phyloP scores from a whole-genome alignment of 805 yeast species.

The Sporopachydermia lactativora region DNA sequence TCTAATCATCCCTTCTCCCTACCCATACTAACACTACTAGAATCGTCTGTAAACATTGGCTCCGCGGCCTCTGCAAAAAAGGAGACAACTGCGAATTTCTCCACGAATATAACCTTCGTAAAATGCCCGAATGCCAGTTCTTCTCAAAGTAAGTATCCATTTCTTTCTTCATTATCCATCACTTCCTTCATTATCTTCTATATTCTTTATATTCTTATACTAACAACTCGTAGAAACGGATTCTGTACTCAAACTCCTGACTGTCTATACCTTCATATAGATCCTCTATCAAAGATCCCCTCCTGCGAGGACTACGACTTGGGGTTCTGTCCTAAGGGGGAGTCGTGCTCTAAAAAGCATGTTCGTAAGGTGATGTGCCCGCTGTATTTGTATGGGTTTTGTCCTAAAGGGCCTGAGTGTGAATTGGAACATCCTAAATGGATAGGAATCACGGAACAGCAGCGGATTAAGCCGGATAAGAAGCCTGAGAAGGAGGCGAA shows the following conservation, averaged over 20 bases:
- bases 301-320: conserved; percentile 69
- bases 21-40: no score
- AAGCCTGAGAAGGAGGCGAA: conserved; percentile 3
- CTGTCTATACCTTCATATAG: conserved; percentile 84
- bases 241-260: conserved; percentile 89
- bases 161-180: neutral
- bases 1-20: no score
- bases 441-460: conserved; percentile 6
- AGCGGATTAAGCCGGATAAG: conserved; percentile 1
- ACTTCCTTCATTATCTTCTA: no score
- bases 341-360: conserved; percentile 72
- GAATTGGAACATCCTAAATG: conserved; percentile 71
- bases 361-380: conserved; percentile 66
- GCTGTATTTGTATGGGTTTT: conserved; percentile 74
- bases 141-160: conserved; percentile 44
- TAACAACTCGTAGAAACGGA: conserved; percentile 29
- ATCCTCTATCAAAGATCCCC: conserved; percentile 79
- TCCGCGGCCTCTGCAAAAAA: conserved; percentile 91
- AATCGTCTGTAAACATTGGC: conserved; percentile 97
- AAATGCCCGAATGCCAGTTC: conserved; percentile 94
- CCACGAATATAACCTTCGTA: conserved; percentile 86
- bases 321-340: conserved; percentile 92
- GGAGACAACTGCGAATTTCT: conserved; percentile 92
- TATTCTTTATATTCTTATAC: no score
- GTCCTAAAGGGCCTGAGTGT: conserved; percentile 79